Evolutionary conservation across 169 alveolate genomes (phyloP), one percentile per base, ranked within the genome.

Genomic region (Cryptosporidium bovis): DNA sequence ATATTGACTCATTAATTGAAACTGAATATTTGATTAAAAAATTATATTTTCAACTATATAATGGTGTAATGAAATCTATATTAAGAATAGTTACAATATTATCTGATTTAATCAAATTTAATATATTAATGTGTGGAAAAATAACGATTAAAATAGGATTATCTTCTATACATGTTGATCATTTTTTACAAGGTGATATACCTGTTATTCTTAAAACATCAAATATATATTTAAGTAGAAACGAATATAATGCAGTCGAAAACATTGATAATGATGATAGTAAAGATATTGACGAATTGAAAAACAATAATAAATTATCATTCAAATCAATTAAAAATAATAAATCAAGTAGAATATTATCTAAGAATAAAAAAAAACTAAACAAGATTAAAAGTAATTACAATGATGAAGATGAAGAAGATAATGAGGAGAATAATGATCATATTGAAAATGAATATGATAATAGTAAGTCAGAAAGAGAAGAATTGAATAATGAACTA

Each of bases 151-250:
- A 62, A 40, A 15, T 77, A n/a, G 87, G 87, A 0, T 60, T 77
- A 6, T 56, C 69, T 34, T 77, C 87, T 51, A 92, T 93, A 18
- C 96, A 94, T 66, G 90, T 94, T 36, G 97, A 94, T 87, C 97
- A 95, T 82, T 95, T 95, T 58, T 94, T 95, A 40, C 94, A 91
- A 64, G 97, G 97, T 31, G 96, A 93, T 77, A 92, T 93, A 18
- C 97, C 97, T 31, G 97, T 94, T 44, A 94, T 95, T 13, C 84
- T 95, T 56, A 95, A 95, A 82, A 92, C 93, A 51, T 90, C 95
- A 18, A 90, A 93, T 18, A 94, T 20, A 65, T 90, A 36, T 66
- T 66, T 48, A 7, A 60, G 44, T 36, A 36, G 16, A n/a, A 65
- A 31, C 6, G 60, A 65, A 15, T 84, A 92, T 77, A 95, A 93